These are phyloP conservation scores for Striga hermonthica DNA, from an alignment of 305 asterid genomes.

Conservation along the genomic window DNA sequence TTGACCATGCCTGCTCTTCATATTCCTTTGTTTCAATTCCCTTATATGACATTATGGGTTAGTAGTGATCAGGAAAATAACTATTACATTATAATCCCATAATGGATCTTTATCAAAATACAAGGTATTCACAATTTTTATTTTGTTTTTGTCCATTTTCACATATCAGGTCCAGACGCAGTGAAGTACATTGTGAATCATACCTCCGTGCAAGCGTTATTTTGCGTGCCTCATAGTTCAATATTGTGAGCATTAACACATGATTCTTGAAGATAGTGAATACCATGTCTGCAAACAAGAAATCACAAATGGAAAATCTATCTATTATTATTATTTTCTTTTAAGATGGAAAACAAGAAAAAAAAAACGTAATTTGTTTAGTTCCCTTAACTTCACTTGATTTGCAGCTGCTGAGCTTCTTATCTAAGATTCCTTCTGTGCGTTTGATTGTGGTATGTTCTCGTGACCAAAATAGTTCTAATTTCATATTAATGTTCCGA, in stretches of 20 bases:
- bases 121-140: neutral
- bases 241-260: constrained; percentile 39
- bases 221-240: constrained; percentile 50
- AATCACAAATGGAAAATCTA: too few relatives aligned
- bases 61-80: neutral
- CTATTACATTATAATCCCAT: neutral
- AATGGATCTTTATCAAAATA: neutral
- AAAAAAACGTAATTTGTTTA: too few relatives aligned
- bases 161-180: constrained; percentile 60
- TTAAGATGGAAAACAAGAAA: too few relatives aligned
- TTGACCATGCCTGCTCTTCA: constrained; percentile 75
- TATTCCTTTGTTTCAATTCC: constrained; percentile 65
- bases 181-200: constrained; percentile 65
- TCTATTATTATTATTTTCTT: too few relatives aligned
- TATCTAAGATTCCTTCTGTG: constrained; percentile 54
- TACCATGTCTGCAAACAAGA: too few relatives aligned
- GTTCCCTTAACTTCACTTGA: constrained; percentile 4
- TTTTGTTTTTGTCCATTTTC: neutral
- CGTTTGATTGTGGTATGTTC: constrained; percentile 54
- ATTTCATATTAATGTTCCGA: neutral
- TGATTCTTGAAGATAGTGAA: neutral
- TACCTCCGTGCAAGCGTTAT: constrained; percentile 53
- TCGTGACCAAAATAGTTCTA: neutral
- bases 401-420: constrained; percentile 51
- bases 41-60: constrained; percentile 67